A percentile compares a stretch with the other conserved stretches of the same genome.
Conservation (phyloP, 495 filamentous ascomycete genomes). For the Penicillium arizonense region DNA sequence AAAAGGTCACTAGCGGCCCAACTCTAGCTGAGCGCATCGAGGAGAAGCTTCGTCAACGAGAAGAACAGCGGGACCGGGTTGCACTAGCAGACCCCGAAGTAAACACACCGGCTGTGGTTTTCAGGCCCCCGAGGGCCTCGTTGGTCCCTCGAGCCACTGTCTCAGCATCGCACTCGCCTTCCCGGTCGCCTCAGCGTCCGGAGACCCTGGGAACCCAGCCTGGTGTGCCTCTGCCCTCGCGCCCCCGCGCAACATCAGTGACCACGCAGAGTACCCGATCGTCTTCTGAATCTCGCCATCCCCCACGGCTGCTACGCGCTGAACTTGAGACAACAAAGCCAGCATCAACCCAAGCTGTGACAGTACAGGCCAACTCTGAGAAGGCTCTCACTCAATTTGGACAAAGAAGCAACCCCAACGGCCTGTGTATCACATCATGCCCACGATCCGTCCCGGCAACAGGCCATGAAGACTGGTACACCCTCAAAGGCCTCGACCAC, state of each 20-base stretch:
- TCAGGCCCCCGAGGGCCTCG: slow-evolving; percentile 3
- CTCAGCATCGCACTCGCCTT: slow-evolving; percentile 5
- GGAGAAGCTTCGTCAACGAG: slow-evolving; percentile 34
- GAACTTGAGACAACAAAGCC: slow-evolving; percentile 7
- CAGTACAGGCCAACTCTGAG: background rate
- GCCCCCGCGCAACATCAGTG: slow-evolving; percentile 10
- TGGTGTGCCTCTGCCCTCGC: background rate
- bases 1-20: slow-evolving; percentile 6
- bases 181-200: slow-evolving; percentile 2
- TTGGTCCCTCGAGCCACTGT: background rate
- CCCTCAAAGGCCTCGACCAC: slow-evolving; percentile 50
- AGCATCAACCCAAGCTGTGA: background rate
- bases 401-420: background rate
- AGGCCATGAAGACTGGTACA: slow-evolving; percentile 65
- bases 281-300: slow-evolving; percentile 10
- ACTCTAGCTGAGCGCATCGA: slow-evolving; percentile 38
- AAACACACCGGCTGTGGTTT: background rate
- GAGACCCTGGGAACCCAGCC: background rate
- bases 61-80: slow-evolving; percentile 24
- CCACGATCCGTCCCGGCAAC: slow-evolving; percentile 47
- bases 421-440: slow-evolving; percentile 49
- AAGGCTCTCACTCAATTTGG: slow-evolving; percentile 1
- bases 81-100: slow-evolving; percentile 18
- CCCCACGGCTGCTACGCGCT: slow-evolving; percentile 2
- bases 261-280: slow-evolving; percentile 11